Evolutionary conservation across 441 rosid genomes (phyloP), one percentile per base, ranked within the genome.

Genomic region (Populus hybrid): DNA sequence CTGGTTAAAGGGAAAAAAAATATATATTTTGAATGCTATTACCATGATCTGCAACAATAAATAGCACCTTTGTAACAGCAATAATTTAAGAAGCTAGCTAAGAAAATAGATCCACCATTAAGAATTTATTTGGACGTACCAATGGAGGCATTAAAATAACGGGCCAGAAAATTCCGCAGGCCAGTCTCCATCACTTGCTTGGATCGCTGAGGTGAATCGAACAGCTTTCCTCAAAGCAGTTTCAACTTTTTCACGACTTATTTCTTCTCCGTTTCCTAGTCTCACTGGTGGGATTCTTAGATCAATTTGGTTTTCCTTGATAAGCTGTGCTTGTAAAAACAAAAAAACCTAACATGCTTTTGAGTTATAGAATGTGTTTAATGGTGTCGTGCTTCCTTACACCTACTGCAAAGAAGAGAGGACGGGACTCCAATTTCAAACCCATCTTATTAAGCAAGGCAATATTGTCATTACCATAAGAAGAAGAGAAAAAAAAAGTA

Each of bases 101-200:
- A 32, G 35, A 32, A 32, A 32, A 32, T 5, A 6, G 35, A 34
- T 64, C 18, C 57, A 46, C 1, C 57, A 46, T 46, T 46, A 1
- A 12, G 50, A 4, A 28, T 2, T 24, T 5, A 69, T 5, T 6
- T 32, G 9, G 74, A 57, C 71, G 2, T 63, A 73, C 89, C 83
- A 86, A 34, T 30, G 89, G 84, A 70, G 87, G 88, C 12, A 70
- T 82, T 64, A 85, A 85, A 85, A 89, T 63, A 88, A 66, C 12
- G 87, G 86, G 12, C 90, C 94, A 16, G 94, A 75, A 63, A 84
- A 86, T 73, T 90, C 93, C 11, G 93, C 88, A 10, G 93, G 93
- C 94, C 97, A 92, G 21, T 89, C 94, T 5, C 94, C 94, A 23
- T 92, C 90, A 11, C 77, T 80, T 12, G 92, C 86, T 66, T 92